These are phyloP conservation scores for Alloteropsis semialata DNA, from an alignment of 176 grass and related monocot species.

Conservation along the genomic window DNA sequence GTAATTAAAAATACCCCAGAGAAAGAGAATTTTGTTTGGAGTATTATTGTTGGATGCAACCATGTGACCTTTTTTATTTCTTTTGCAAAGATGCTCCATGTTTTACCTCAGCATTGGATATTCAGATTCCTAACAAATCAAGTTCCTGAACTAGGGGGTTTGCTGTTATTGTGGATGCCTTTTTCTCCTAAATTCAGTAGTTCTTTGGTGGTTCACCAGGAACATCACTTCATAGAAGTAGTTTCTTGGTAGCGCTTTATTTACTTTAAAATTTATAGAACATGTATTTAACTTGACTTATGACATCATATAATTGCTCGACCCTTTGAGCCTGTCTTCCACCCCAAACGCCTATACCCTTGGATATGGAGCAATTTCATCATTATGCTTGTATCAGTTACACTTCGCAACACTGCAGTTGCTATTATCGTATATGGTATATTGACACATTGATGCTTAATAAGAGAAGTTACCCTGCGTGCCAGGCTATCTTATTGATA, in stretches of 20 bases:
- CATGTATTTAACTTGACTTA: background rate
- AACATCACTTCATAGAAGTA: background rate
- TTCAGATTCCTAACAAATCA: background rate
- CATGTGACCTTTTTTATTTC: background rate
- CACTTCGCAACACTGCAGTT: background rate
- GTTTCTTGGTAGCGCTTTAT: background rate
- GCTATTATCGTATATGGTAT: background rate
- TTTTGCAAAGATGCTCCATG: background rate
- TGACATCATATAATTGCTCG: background rate
- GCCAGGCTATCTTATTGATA: background rate
- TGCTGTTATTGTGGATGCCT: background rate
- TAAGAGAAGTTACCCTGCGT: background rate
- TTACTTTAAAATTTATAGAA: background rate
- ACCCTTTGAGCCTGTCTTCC: background rate
- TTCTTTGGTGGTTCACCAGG: background rate
- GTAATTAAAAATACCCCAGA: background rate
- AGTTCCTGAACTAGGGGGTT: background rate
- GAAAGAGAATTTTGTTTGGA: too few species aligned
- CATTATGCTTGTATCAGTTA: background rate
- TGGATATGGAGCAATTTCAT: background rate
- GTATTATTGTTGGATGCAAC: background rate
- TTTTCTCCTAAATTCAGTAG: background rate
- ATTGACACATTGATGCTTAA: background rate
- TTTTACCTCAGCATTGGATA: background rate
- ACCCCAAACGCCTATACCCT: background rate